phyloP scores from a whole-genome alignment of 1,284 basidiomycete genomes.

The Macrocystidia cucumis region DNA sequence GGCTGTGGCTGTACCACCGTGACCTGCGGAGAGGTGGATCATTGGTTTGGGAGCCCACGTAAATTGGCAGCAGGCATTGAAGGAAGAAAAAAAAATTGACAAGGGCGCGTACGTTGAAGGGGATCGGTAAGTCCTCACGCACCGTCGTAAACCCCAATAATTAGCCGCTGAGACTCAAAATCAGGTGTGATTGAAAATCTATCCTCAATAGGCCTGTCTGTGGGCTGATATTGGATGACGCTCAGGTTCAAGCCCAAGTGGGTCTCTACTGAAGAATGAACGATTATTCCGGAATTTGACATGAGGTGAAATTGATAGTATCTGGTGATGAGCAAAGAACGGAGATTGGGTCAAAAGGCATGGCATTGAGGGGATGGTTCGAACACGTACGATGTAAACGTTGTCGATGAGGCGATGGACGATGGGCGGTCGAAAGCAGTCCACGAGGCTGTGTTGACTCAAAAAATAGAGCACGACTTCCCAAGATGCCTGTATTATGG shows the following conservation, averaged over 20 bases:
- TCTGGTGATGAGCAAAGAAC: not conserved
- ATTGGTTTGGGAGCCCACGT: not conserved
- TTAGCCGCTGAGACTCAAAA: constrained; percentile 13
- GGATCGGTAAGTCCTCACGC: not conserved
- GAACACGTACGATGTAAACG: no score
- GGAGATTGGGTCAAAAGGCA: not conserved
- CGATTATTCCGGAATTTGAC: constrained; percentile 4
- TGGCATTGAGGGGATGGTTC: no score
- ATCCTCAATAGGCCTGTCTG: constrained; percentile 26
- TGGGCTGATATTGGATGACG: constrained; percentile 24
- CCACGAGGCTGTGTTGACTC: no score
- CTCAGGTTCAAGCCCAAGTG: constrained; percentile 14
- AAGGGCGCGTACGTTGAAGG: no score
- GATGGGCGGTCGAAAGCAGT: no score
- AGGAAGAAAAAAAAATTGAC: constrained; percentile 3
- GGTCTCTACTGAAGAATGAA: constrained; percentile 10
- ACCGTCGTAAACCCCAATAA: constrained; percentile 27
- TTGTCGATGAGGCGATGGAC: no score
- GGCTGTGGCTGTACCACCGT: constrained; percentile 24
- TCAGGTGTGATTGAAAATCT: constrained; percentile 19
- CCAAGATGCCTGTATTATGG: no score
- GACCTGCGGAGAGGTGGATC: no score
- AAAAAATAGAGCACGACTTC: no score
- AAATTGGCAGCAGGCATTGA: constrained; percentile 4
- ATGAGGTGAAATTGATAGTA: constrained; percentile 6